Percentiles rank a stretch among this genome's conserved stretches.
Evolutionary conservation across 345 rosid species (phyloP).

Genomic region (Brassica napus): DNA sequence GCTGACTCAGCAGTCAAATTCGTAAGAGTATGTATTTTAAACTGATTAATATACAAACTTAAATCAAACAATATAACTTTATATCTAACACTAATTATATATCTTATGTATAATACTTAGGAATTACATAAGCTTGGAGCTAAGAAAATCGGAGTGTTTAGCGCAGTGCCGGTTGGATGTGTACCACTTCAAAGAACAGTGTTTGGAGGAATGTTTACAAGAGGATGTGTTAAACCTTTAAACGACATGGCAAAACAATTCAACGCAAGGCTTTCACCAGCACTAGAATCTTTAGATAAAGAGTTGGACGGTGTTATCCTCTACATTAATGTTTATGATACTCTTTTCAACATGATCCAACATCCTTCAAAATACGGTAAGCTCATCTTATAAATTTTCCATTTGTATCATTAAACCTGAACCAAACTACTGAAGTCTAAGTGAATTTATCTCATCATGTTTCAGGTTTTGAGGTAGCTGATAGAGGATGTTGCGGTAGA

Average conservation of each 20-base stretch:
- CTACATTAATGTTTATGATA: neutral
- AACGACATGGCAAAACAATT: slow-evolving; percentile 35
- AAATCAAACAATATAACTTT: neutral
- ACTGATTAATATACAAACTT: neutral
- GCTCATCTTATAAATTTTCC: neutral
- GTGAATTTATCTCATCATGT: neutral
- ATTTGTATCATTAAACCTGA: neutral
- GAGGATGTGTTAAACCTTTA: neutral
- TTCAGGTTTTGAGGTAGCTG: slow-evolving; percentile 48
- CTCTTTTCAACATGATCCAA: neutral
- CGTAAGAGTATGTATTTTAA: slow-evolving; percentile 37
- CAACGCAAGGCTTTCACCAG: slow-evolving; percentile 30
- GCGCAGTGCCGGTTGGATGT: neutral
- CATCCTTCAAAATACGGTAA: slow-evolving; percentile 46
- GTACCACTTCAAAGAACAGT: slow-evolving; percentile 5
- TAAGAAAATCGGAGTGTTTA: slow-evolving; percentile 2
- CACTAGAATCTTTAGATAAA: slow-evolving; percentile 8
- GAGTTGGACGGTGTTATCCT: neutral
- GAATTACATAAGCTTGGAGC: slow-evolving; percentile 35
- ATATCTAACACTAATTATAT: neutral
- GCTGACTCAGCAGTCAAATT: slow-evolving; percentile 44
- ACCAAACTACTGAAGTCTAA: neutral
- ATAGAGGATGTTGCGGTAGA: slow-evolving; percentile 61
- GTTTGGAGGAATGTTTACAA: slow-evolving; percentile 19
- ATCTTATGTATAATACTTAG: neutral